These are phyloP conservation scores for Beta corolliflora DNA, from an alignment of 179 eudicot genomes.

Conservation along the genomic window DNA sequence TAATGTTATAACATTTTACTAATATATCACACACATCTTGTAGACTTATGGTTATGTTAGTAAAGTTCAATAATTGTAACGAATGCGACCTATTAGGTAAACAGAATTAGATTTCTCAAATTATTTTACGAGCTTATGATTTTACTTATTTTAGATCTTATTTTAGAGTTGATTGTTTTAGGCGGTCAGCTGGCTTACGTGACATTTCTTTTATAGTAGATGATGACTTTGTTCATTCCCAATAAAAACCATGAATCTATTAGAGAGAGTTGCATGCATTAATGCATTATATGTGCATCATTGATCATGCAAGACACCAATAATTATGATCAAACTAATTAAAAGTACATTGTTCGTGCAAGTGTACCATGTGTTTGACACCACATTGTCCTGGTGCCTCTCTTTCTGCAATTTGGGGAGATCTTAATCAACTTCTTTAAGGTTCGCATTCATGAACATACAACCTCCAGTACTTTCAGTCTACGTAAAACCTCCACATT, in stretches of 20 bases:
- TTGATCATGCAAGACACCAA: neutral
- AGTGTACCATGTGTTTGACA: constrained; percentile 22
- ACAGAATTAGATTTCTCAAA: too few species aligned
- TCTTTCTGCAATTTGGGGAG: neutral
- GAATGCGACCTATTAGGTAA: too few species aligned
- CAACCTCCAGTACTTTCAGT: too few species aligned
- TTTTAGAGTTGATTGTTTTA: too few species aligned
- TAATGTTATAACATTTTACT: too few species aligned
- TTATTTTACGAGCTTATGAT: too few species aligned
- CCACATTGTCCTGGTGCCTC: neutral
- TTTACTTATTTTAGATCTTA: too few species aligned
- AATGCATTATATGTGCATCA: neutral
- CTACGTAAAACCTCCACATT: too few species aligned
- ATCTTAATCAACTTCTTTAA: neutral
- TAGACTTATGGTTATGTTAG: too few species aligned
- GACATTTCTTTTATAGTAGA: neutral
- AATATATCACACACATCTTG: too few species aligned
- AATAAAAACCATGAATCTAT: neutral
- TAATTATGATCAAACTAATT: neutral
- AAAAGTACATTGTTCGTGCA: constrained; percentile 14
- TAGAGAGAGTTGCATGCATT: neutral
- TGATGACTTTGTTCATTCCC: neutral
- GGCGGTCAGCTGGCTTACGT: neutral
- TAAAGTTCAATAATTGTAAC: too few species aligned
- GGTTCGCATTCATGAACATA: neutral